Conservation (phyloP, 1,139 yeast species). For the Kodamaea ohmeri region DNA sequence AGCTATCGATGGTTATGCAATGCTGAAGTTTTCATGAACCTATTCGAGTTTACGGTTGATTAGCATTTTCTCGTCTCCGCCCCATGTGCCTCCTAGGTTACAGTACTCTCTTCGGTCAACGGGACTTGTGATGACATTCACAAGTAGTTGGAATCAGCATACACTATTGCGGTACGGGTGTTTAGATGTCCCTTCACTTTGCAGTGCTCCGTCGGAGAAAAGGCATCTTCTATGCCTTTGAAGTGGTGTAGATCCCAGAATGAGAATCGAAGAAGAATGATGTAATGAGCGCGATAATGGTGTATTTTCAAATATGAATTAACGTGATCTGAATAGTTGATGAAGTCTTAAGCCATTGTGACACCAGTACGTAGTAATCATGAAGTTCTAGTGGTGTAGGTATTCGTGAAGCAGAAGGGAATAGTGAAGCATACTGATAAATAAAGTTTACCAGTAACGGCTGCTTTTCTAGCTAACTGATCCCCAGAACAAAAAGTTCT, state of each 20-base stretch:
- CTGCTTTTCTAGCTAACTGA: background rate
- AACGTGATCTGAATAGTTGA: too few relatives aligned
- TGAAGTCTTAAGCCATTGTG: background rate
- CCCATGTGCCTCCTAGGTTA: background rate
- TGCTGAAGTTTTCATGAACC: background rate
- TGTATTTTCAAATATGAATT: background rate
- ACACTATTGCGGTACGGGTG: slow-evolving; percentile 7
- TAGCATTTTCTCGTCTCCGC: background rate
- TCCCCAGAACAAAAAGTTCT: slow-evolving; percentile 1
- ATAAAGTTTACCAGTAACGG: slow-evolving; percentile 1
- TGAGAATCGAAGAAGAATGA: background rate
- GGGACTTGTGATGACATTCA: too few relatives aligned
- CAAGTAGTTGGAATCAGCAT: background rate
- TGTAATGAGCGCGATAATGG: background rate
- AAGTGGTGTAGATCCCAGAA: too few relatives aligned
- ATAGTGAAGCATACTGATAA: too few relatives aligned
- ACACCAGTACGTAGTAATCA: background rate
- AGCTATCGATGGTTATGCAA: background rate
- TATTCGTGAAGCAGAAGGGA: too few relatives aligned
- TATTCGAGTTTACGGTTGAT: background rate
- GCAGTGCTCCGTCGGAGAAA: slow-evolving; percentile 4
- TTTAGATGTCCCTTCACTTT: slow-evolving; percentile 7
- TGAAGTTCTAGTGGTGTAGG: too few relatives aligned
- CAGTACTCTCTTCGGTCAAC: background rate
- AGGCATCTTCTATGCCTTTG: background rate